A percentile compares a stretch with the other conserved stretches of the same genome.
phyloP scores from a whole-genome alignment of 352 stramenopile genomes.

The Phytophthora pinifolia region DNA sequence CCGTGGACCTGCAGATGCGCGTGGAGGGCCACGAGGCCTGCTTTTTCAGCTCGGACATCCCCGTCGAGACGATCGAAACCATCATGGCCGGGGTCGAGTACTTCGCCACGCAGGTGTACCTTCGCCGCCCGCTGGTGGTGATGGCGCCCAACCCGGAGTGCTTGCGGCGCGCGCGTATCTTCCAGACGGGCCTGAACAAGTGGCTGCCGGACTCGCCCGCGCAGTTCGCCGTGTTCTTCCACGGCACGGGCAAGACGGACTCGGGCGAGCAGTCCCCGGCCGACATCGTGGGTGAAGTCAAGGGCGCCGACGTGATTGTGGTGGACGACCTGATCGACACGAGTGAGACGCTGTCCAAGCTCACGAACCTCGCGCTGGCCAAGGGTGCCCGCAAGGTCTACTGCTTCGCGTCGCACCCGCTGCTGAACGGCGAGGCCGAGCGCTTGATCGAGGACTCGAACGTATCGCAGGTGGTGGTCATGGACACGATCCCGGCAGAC shows the following conservation, averaged over 20 bases:
- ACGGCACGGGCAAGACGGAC: slow-evolving; percentile 54
- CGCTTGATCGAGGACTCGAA: slow-evolving; percentile 83
- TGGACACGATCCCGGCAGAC: slow-evolving; percentile 86
- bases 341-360: slow-evolving; percentile 75
- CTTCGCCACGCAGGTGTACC: slow-evolving; percentile 85
- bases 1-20: slow-evolving; percentile 91
- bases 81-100: slow-evolving; percentile 91
- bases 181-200: slow-evolving; percentile 88
- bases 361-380: slow-evolving; percentile 80
- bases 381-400: slow-evolving; percentile 88
- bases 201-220: slow-evolving; percentile 81
- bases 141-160: slow-evolving; percentile 90
- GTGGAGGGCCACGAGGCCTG: slow-evolving; percentile 88
- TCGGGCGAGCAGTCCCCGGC: slow-evolving; percentile 59
- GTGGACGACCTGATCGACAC: slow-evolving; percentile 93
- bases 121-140: slow-evolving; percentile 81
- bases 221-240: slow-evolving; percentile 84
- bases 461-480: slow-evolving; percentile 87
- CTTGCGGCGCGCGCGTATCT: slow-evolving; percentile 79
- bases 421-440: slow-evolving; percentile 88
- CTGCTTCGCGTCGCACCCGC: slow-evolving; percentile 89
- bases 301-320: slow-evolving; percentile 89
- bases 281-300: slow-evolving; percentile 89
- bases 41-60: slow-evolving; percentile 91
- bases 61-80: slow-evolving; percentile 93